A percentile compares a stretch with the other conserved stretches of the same genome.
phyloP scores from a whole-genome alignment of 73 alveolate genomes.

The Breviolum minutum region DNA sequence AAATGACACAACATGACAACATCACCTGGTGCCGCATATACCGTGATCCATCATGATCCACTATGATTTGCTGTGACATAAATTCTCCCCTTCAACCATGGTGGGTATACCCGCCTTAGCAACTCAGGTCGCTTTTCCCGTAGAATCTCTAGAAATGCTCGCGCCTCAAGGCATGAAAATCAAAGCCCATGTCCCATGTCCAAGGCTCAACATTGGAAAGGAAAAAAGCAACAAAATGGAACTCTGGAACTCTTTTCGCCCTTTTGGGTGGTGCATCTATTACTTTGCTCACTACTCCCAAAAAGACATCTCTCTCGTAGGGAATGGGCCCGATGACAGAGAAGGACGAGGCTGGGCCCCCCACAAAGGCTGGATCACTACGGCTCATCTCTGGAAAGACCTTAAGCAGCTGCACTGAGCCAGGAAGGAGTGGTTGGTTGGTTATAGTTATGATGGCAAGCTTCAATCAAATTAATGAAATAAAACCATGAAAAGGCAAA shows the following conservation, averaged over 20 bases:
- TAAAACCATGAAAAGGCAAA: background rate
- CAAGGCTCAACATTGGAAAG: background rate
- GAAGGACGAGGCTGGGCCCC: background rate
- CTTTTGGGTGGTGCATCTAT: background rate
- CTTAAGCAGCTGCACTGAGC: background rate
- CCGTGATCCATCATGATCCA: no score
- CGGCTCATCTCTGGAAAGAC: slow-evolving; percentile 46
- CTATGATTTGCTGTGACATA: no score
- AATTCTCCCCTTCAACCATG: no score
- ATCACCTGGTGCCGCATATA: no score
- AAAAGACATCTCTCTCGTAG: background rate
- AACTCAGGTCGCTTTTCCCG: slow-evolving; percentile 44
- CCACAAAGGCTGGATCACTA: slow-evolving; percentile 71
- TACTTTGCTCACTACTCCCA: background rate
- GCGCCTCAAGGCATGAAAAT: background rate
- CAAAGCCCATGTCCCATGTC: background rate
- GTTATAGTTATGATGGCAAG: background rate
- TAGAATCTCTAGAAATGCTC: slow-evolving; percentile 53
- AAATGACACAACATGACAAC: no score
- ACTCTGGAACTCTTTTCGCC: background rate
- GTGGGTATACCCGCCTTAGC: slow-evolving; percentile 46
- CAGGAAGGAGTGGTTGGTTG: background rate
- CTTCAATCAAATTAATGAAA: no score
- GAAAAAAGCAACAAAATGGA: background rate
- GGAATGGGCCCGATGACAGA: background rate